Evolutionary conservation across 2,329 filamentous ascomycete genomes (phyloP).

Genomic region (Raffaelea deltoideospora): DNA sequence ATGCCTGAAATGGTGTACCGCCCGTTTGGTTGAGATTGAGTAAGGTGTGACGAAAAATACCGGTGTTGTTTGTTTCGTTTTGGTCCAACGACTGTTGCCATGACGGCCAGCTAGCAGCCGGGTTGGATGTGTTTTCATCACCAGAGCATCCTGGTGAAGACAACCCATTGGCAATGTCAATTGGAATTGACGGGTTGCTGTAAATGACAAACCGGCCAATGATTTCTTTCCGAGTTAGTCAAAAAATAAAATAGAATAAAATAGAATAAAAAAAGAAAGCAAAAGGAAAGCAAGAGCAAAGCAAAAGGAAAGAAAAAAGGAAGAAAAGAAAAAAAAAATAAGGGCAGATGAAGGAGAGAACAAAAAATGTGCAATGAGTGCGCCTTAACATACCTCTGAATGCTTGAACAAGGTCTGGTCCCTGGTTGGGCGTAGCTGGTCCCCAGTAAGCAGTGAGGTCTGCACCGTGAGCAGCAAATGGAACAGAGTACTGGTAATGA

Average conservation of each 20-base stretch:
- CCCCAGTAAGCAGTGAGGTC: constrained; percentile 19
- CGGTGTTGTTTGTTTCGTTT: neutral
- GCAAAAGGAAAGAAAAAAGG: too few relatives aligned
- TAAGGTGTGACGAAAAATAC: neutral
- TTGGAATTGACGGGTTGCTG: constrained; percentile 16
- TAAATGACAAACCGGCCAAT: constrained; percentile 21
- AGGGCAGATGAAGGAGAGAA: too few relatives aligned
- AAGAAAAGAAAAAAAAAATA: too few relatives aligned
- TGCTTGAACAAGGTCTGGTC: constrained; percentile 11
- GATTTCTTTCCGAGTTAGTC: too few relatives aligned
- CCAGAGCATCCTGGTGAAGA: too few relatives aligned
- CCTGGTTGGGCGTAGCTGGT: constrained; percentile 9
- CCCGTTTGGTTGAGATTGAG: constrained; percentile 4
- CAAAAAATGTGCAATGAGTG: too few relatives aligned
- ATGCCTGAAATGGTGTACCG: neutral
- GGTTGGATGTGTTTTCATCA: too few relatives aligned
- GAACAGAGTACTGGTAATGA: constrained; percentile 28
- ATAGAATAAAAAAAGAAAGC: too few relatives aligned
- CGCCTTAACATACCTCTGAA: constrained; percentile 15
- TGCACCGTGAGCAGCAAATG: constrained; percentile 18
- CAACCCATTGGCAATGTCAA: too few relatives aligned
- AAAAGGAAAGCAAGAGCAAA: too few relatives aligned
- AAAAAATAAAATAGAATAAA: too few relatives aligned
- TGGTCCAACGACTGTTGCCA: neutral
- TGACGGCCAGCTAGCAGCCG: neutral